phyloP scores from a whole-genome alignment of 176 grass and related monocot genomes.

The Carex cristatella region DNA sequence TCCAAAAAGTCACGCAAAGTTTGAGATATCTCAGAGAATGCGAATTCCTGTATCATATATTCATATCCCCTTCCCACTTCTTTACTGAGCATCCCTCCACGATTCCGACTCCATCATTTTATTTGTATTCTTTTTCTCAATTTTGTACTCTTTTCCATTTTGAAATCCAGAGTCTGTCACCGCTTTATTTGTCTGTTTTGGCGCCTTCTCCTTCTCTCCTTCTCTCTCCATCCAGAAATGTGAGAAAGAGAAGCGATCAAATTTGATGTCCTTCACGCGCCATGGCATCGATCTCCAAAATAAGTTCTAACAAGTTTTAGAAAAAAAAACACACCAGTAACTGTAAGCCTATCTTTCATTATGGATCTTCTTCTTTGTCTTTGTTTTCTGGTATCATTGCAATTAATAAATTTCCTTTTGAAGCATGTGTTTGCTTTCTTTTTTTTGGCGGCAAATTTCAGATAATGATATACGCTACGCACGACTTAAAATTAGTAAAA shows the following conservation, averaged over 20 bases:
- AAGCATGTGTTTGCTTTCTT: neutral
- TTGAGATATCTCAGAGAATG: too few species aligned
- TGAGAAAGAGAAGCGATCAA: neutral
- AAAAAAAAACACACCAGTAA: neutral
- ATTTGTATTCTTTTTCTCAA: neutral
- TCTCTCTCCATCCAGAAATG: neutral
- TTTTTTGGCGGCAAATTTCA: neutral
- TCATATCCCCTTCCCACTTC: neutral
- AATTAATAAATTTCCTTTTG: neutral
- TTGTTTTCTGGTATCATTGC: neutral
- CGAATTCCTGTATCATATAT: too few species aligned
- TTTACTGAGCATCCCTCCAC: neutral
- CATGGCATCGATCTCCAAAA: neutral
- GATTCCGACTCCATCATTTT: neutral
- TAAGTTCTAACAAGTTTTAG: neutral
- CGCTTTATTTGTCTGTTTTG: neutral
- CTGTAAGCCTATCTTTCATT: neutral
- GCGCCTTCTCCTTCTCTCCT: neutral
- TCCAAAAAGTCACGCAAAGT: too few species aligned
- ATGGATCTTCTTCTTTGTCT: neutral
- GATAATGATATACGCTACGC: neutral
- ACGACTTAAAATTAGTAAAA: neutral
- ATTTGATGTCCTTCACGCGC: neutral
- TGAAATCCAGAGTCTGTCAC: neutral
- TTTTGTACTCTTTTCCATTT: neutral